These are phyloP conservation scores for Fusarium austroafricanum DNA, from an alignment of 2,329 filamentous ascomycete genomes.

Conservation along the genomic window DNA sequence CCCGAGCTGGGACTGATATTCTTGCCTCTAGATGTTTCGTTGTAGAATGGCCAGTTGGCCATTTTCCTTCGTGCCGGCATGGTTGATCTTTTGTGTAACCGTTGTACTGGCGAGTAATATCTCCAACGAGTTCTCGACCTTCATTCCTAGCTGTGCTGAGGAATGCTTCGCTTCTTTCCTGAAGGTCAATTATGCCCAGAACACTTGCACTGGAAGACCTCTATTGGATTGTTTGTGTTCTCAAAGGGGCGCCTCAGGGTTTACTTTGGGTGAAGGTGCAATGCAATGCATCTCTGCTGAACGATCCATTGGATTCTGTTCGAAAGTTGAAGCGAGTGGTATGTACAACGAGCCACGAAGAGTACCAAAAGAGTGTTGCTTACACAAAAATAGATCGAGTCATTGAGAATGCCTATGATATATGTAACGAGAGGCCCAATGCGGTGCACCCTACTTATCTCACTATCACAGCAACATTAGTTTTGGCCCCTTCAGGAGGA, in stretches of 20 bases:
- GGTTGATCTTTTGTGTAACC: conserved; percentile 47
- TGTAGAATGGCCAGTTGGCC: conserved; percentile 58
- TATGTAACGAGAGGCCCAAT: conserved; percentile 65
- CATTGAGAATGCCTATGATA: conserved; percentile 63
- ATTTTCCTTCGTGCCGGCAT: conserved; percentile 46
- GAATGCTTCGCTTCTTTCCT: conserved; percentile 73
- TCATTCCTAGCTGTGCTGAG: conserved; percentile 69
- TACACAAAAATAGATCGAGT: conserved; percentile 50
- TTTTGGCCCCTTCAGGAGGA: conserved; percentile 50
- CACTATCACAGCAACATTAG: conserved; percentile 68
- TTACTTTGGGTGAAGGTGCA: conserved; percentile 78
- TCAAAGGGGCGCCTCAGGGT: conserved; percentile 67
- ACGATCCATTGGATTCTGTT: conserved; percentile 63
- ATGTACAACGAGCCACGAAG: conserved; percentile 25
- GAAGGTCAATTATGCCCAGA: conserved; percentile 65
- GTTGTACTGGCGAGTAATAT: conserved; percentile 49
- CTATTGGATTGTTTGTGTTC: conserved; percentile 74
- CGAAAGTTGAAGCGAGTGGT: conserved; percentile 55
- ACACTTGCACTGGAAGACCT: conserved; percentile 60
- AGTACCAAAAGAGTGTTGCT: conserved; percentile 7
- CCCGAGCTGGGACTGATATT: conserved; percentile 10
- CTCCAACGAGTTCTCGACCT: conserved; percentile 54
- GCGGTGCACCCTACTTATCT: conserved; percentile 69
- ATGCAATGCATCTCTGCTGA: conserved; percentile 73
- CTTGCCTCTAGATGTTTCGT: conserved; percentile 53